phyloP scores from a whole-genome alignment of 1,284 basidiomycete species.

The Sporisorium reilianum region DNA sequence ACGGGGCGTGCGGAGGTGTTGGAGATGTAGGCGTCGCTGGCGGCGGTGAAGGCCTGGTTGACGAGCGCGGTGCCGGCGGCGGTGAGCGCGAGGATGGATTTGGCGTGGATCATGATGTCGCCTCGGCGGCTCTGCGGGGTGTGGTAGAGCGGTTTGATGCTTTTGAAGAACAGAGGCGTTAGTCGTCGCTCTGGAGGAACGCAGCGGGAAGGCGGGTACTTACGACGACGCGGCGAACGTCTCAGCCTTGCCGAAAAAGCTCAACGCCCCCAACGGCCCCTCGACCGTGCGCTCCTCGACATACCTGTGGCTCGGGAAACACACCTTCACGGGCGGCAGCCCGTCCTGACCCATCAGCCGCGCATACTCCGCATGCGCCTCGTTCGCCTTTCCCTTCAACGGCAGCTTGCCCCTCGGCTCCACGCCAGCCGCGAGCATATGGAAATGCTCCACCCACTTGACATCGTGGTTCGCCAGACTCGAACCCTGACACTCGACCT shows the following conservation, averaged over 20 bases:
- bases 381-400: constrained; percentile 37
- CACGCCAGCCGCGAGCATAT: constrained; percentile 54
- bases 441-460: constrained; percentile 66
- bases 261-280: constrained; percentile 53
- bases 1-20: background rate
- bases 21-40: constrained; percentile 20
- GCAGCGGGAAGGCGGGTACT: constrained; percentile 6
- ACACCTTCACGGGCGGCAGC: constrained; percentile 55
- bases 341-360: constrained; percentile 5
- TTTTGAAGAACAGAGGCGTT: constrained; percentile 1
- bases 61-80: constrained; percentile 13
- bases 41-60: constrained; percentile 27
- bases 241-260: constrained; percentile 64
- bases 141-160: constrained; percentile 40
- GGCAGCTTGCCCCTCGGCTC: constrained; percentile 41
- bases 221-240: constrained; percentile 37
- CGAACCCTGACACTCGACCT: constrained; percentile 63
- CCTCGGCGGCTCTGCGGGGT: constrained; percentile 57
- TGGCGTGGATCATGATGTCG: constrained; percentile 67
- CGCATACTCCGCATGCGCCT: constrained; percentile 29
- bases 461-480: constrained; percentile 57
- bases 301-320: constrained; percentile 60
- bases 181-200: background rate
- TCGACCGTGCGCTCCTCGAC: constrained; percentile 50
- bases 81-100: constrained; percentile 55